Evolutionary conservation across 106 monocot species (phyloP).

Genomic region (Hemerocallis citrina): DNA sequence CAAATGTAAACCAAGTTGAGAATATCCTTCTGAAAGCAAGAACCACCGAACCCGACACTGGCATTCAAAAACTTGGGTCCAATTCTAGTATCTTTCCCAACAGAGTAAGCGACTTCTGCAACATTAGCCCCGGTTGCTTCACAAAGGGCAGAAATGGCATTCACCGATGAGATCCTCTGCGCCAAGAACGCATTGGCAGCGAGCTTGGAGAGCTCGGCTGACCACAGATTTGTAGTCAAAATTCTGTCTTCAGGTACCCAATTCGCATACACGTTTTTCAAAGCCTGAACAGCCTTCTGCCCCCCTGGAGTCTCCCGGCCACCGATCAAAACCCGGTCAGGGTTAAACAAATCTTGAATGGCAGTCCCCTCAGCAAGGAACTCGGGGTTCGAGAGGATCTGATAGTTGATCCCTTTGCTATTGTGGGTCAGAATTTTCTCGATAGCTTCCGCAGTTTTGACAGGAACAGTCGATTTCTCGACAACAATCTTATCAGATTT

Average conservation of each 20-base stretch:
- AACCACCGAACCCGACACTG: slow-evolving; percentile 11
- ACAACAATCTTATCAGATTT: slow-evolving; percentile 12
- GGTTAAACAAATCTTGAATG: slow-evolving; percentile 10
- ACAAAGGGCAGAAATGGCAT: slow-evolving; percentile 12
- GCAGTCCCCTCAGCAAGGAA: slow-evolving; percentile 13
- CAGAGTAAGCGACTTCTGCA: slow-evolving; percentile 8
- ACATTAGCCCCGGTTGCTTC: slow-evolving; percentile 12
- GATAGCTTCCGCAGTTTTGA: slow-evolving; percentile 13
- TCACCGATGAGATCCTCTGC: slow-evolving; percentile 10
- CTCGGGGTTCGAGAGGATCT: slow-evolving; percentile 15
- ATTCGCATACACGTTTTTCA: slow-evolving; percentile 6
- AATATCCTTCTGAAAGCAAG: slow-evolving; percentile 16
- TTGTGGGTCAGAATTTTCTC: slow-evolving; percentile 16
- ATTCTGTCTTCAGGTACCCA: slow-evolving; percentile 14
- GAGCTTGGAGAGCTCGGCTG: slow-evolving; percentile 16
- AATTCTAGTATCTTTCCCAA: slow-evolving; percentile 9
- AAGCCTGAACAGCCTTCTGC: slow-evolving; percentile 6
- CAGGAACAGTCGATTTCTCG: slow-evolving; percentile 13
- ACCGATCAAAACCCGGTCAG: slow-evolving; percentile 10
- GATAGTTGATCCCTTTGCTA: slow-evolving; percentile 16
- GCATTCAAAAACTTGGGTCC: slow-evolving; percentile 17
- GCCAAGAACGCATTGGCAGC: slow-evolving; percentile 14
- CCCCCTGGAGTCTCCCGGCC: slow-evolving; percentile 12
- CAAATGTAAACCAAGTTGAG: slow-evolving; percentile 15
- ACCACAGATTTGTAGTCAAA: slow-evolving; percentile 13